Base-by-base conservation (phyloP, 2,329 filamentous ascomycete genomes). In the Alternaria longipes region DNA sequence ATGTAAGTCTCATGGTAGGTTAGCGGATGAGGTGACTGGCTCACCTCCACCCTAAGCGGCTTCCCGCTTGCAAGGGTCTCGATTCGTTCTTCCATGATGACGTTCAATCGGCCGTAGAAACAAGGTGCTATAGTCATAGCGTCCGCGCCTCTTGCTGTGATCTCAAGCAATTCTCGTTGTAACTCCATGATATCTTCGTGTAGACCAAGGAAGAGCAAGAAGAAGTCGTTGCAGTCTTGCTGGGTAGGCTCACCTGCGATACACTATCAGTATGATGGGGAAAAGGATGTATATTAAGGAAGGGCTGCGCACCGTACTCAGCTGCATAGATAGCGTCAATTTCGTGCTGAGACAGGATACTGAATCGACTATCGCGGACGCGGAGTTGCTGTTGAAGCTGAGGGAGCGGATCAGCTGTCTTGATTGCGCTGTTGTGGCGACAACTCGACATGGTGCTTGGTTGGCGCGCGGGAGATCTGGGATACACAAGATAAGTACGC, bases 221-320 rank as follows among this genome's bases (percentile, higher is more conserved):
- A n/a, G 24, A 45, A 56, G 8, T 49, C 44, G 26, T 49, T n/a
- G 44, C 44, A 24, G n/a, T 49, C 54, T 24, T 49, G n/a, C n/a
- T 56, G 42, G 38, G 54, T 56, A 5, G 34, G 32, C 8, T 56
- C 24, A 22, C 54, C 54, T 56, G 18, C 22, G 12, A 5, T 26
- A 12, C 12, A 5, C 4, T 26, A 41, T 56, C 5, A 56, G 44
- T 7, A 26, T 16, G 44, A 22, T 34, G 26, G 3, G 1, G 12
- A 9, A 3, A 8, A 11, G 20, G 7, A 11, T 20, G 26, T n/a
- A 26, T 5, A 20, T 22, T 4, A 11, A 26, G 8, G 12, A 3
- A 2, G 32, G 7, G 16, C 14, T 18, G 24, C 42, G 8, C 40
- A 41, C 54, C 54, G 8, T 56, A 56, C 28, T 49, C 44, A 11